Base-by-base conservation (phyloP, 371 early-diverging fungal genomes). In the Smittium culicis region DNA sequence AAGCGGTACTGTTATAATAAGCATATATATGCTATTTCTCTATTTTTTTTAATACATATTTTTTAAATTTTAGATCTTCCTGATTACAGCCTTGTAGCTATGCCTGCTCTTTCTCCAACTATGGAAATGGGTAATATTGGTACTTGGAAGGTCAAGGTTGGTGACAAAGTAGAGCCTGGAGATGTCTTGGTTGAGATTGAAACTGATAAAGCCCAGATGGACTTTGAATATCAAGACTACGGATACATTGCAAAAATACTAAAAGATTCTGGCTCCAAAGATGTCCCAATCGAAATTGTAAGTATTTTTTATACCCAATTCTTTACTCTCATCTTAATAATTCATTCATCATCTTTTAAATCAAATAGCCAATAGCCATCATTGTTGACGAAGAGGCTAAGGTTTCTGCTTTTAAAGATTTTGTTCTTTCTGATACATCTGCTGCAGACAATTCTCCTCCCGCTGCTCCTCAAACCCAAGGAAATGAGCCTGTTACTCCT, bases 151-250 rank as follows among this genome's bases (percentile, higher is more conserved):
- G 96, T 96, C 84, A 84, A 88, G 77, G 85, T 92, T 64, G 98
- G 99, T 35, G 99, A 98, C 80, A 82, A 79, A 69, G 78, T 98
- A 67, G 77, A 79, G 34, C 90, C 96, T n/a, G 99, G 99, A 66
- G 97, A 97, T 76, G 92, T 95, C 54, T 80, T 98, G 61, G 93
- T 93, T 57, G 97, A 96, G 80, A 92, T 98, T 67, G 99, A 98
- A 80, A 98, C 99, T 32, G 97, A 98, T 81, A 98, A 98, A 86
- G 99, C 99, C 60, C 94, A 93, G 80, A 97, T 98, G 96, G 99
- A 98, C 77, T 94, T 96, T 79, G 99, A 98, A 80, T 94, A 90
- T 81, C 96, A 97, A 80, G 99, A 98, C 71, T 95, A 96, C 72
- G 99, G 99, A 55, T 96, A 80, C 73, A 72, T 98, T 45, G 99